These are phyloP conservation scores for Boletus speciosus DNA, from an alignment of 768 basidiomycete genomes.

Conservation along the genomic window DNA sequence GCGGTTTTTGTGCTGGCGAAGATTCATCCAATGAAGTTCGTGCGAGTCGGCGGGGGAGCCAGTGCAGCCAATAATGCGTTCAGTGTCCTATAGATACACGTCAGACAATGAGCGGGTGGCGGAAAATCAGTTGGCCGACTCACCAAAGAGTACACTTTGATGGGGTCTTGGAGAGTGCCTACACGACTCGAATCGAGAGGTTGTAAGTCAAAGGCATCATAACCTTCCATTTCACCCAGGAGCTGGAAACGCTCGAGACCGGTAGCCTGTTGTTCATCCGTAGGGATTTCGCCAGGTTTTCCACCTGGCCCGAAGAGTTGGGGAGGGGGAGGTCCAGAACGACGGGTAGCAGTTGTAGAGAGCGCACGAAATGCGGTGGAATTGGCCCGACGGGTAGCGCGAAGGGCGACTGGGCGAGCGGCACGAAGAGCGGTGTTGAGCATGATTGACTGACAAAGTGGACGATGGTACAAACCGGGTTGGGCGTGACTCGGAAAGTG, in stretches of 20 bases:
- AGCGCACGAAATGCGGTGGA: conserved; percentile 47
- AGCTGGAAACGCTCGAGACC: conserved; percentile 96
- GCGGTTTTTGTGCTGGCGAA: conserved; percentile 60
- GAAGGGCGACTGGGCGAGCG: conserved; percentile 25
- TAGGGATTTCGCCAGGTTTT: conserved; percentile 72
- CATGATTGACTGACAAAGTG: conserved; percentile 18
- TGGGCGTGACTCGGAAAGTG: conserved; percentile 24
- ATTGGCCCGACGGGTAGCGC: conserved; percentile 18
- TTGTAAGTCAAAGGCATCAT: conserved; percentile 85
- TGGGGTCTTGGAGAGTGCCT: conserved; percentile 84
- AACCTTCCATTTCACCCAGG: conserved; percentile 81
- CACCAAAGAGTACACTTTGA: conserved; percentile 85
- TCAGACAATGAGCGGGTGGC: background rate
- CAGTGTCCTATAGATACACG: conserved; percentile 53
- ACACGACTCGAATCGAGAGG: conserved; percentile 81
- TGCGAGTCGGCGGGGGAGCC: conserved; percentile 95
- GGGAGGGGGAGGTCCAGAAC: conserved; percentile 61
- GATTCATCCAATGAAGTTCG: conserved; percentile 81
- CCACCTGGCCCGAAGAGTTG: conserved; percentile 69
- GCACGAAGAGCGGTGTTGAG: conserved; percentile 26
- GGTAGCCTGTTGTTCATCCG: conserved; percentile 87
- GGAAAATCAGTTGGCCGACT: conserved; percentile 26
- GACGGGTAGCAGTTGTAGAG: conserved; percentile 52
- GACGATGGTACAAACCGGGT: conserved; percentile 27
- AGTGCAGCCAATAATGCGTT: conserved; percentile 91